These are phyloP conservation scores for Salvia hispanica DNA, from an alignment of 257 asterid genomes.

Conservation along the genomic window DNA sequence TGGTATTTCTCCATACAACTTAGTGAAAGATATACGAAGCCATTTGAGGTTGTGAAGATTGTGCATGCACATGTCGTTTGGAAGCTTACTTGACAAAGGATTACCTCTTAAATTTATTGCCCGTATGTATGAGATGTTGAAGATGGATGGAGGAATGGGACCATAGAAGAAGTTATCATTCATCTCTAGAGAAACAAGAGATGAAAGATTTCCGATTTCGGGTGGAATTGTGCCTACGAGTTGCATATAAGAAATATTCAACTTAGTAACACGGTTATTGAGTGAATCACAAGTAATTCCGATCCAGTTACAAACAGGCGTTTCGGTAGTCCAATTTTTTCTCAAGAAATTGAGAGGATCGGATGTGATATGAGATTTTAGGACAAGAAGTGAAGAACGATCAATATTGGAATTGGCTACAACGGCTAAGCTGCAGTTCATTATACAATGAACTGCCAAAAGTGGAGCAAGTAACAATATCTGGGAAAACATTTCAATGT, in stretches of 20 bases:
- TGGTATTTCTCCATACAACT: conserved; percentile 21
- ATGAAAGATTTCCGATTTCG: too few species aligned
- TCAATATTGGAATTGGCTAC: neutral
- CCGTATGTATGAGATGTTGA: neutral
- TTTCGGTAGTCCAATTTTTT: conserved; percentile 5
- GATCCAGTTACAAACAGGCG: neutral
- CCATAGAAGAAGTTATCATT: too few species aligned
- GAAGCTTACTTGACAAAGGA: conserved; percentile 12
- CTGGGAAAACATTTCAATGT: too few species aligned
- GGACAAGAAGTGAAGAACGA: conserved; percentile 23
- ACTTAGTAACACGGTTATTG: too few species aligned
- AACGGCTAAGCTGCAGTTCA: too few species aligned
- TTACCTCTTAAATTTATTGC: neutral
- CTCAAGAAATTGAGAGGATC: neutral
- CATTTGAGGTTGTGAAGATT: neutral
- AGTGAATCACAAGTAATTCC: too few species aligned
- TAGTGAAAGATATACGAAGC: conserved; percentile 5
- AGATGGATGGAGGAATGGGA: too few species aligned
- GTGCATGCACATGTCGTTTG: conserved; percentile 6
- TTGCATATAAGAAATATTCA: too few species aligned
- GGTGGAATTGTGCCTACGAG: too few species aligned
- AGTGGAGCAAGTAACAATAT: too few species aligned
- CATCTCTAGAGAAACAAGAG: too few species aligned
- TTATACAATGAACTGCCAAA: too few species aligned
- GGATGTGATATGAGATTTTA: conserved; percentile 6